phyloP scores from a whole-genome alignment of 2,329 filamentous ascomycete genomes.

The Pseudogymnoascus sp. region DNA sequence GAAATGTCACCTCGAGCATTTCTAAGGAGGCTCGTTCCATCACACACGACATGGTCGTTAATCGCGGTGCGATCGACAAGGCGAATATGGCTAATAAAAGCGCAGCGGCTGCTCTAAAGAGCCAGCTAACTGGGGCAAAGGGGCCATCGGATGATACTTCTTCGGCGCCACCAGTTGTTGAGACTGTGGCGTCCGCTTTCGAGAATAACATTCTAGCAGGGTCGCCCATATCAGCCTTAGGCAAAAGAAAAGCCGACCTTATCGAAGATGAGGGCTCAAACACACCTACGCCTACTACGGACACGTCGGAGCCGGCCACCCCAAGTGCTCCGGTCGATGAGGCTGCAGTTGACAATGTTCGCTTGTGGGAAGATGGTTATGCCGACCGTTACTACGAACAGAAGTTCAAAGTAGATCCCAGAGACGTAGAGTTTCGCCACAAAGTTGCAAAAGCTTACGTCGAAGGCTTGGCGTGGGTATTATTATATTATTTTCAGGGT shows the following conservation, averaged over 20 bases:
- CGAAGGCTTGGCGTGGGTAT: slow-evolving; percentile 89
- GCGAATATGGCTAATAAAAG: slow-evolving; percentile 86
- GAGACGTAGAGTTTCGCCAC: slow-evolving; percentile 78
- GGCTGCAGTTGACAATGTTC: slow-evolving; percentile 69
- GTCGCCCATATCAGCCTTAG: slow-evolving; percentile 45
- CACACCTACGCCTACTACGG: slow-evolving; percentile 50
- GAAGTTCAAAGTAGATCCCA: slow-evolving; percentile 80
- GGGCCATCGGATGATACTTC: slow-evolving; percentile 19
- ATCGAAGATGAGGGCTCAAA: slow-evolving; percentile 53
- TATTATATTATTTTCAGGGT: slow-evolving; percentile 96
- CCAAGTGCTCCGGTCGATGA: slow-evolving; percentile 48
- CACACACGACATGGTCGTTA: slow-evolving; percentile 84
- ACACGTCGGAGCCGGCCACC: slow-evolving; percentile 46
- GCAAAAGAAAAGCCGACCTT: slow-evolving; percentile 71
- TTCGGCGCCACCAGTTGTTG: slow-evolving; percentile 16
- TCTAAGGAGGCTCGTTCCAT: slow-evolving; percentile 52
- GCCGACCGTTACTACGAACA: slow-evolving; percentile 94
- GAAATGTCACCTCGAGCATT: slow-evolving; percentile 41
- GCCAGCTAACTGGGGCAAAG: slow-evolving; percentile 55
- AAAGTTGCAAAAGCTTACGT: slow-evolving; percentile 87
- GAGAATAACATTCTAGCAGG: slow-evolving; percentile 9
- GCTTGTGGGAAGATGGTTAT: slow-evolving; percentile 93
- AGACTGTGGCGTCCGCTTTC: slow-evolving; percentile 22
- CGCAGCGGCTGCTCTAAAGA: slow-evolving; percentile 81
- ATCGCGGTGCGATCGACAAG: slow-evolving; percentile 57